Base-by-base conservation (phyloP, 805 yeast genomes). In the Nakazawaea wyomingensis region DNA sequence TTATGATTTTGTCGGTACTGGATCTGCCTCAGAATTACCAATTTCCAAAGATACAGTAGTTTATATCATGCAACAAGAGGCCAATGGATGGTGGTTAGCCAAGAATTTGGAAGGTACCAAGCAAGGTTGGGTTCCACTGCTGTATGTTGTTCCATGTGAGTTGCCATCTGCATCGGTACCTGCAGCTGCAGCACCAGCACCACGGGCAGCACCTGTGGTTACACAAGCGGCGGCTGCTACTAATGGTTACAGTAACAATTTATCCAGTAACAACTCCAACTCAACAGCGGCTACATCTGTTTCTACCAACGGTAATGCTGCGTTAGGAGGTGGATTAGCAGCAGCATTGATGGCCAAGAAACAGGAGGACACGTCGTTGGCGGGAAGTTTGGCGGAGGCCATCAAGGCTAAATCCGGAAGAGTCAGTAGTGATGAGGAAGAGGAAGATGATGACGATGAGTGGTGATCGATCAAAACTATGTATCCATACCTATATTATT, bases 91-190 rank as follows among this genome's bases (percentile, higher is more conserved):
- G 99, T 91, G 96, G 54, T 71, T 93, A 45, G 97, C 89, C 8
- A 85, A 84, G 59, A 71, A 78, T 27, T 60, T 82, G 48, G 90
- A 84, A 55, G 93, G 85, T 32, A 57, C 82, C 1, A 75, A 69
- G 44, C 93, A 89, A 60, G 99, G 99, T 4, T 93, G 99, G 99
- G 91, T 93, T 10, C 99, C 99, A 11, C 83, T 93, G 18, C 85
- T 90, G n/a, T 93, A 90, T 59, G 78, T 91, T 55, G 79, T 70
- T 17, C 78, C 76, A 47, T 74, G 76, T 50, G 75, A 62, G 3
- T 72, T 76, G n/a, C n/a, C n/a, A 10, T 78, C 82, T 29, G 62
- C 68, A 0, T 61, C 59, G 11, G 55, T 56, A 3, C 50, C 54
- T 1, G 34, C 55, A 1, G 43, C 55, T 7, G 16, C 32, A 11